A percentile compares a stretch with the other conserved stretches of the same genome.
Conservation (phyloP, 2,329 filamentous ascomycete genomes). For the Diaporthe citriasiana region DNA sequence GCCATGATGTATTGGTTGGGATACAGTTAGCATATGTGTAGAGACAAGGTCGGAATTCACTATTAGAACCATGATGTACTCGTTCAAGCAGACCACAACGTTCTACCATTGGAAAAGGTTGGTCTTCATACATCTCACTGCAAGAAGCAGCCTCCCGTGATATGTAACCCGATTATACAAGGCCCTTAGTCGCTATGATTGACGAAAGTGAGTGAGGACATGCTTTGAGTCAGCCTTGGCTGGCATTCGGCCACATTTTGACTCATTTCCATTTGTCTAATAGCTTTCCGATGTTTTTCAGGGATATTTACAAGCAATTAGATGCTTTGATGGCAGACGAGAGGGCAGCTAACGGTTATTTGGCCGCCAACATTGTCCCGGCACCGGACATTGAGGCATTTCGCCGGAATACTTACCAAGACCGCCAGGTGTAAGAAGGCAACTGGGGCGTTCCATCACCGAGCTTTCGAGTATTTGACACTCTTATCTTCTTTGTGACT, state of each 20-base stretch:
- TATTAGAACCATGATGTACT: background rate
- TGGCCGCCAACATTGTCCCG: background rate
- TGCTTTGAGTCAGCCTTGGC: constrained; percentile 28
- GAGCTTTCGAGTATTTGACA: background rate
- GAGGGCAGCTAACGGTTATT: background rate
- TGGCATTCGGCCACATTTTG: constrained; percentile 21
- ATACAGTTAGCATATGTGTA: background rate
- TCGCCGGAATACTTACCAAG: background rate
- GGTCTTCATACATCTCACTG: background rate
- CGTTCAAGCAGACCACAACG: too few species aligned
- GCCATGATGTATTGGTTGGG: background rate
- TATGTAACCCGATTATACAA: background rate
- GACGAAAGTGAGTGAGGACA: constrained; percentile 31
- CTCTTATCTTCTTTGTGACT: background rate
- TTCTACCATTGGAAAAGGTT: too few species aligned
- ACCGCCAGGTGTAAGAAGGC: background rate
- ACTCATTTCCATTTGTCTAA: constrained; percentile 13
- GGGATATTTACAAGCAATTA: background rate
- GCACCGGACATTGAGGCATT: background rate
- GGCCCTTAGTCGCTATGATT: constrained; percentile 22
- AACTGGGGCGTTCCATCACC: too few species aligned
- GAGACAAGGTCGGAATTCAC: background rate
- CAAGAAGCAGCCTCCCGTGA: background rate
- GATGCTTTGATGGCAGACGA: background rate
- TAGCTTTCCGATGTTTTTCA: background rate